Percentiles rank a stretch among this genome's conserved stretches.
These are phyloP conservation scores for Thyridium curvatum DNA, from an alignment of 2,329 filamentous ascomycete genomes.

Conservation along the genomic window DNA sequence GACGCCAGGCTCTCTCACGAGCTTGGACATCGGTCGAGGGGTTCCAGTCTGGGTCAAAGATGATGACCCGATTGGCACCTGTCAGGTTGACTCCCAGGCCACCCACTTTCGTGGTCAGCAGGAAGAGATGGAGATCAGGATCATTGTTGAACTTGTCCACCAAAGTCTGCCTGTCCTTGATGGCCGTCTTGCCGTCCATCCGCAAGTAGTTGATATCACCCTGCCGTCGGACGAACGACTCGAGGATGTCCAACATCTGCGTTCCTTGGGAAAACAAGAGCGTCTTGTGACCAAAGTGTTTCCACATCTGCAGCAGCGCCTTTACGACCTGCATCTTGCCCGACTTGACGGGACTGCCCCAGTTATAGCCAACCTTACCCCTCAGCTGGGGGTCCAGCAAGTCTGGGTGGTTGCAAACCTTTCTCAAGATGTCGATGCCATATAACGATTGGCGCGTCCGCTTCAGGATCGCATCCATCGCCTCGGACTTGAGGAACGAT, in stretches of 20 bases:
- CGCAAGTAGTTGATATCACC: constrained; percentile 69
- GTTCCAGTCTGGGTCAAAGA: constrained; percentile 98
- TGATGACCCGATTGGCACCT: constrained; percentile 91
- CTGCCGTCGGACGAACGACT: constrained; percentile 67
- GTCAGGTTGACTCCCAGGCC: constrained; percentile 92
- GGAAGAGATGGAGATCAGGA: constrained; percentile 74
- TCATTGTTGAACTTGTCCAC: constrained; percentile 91
- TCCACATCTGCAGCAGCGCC: constrained; percentile 82
- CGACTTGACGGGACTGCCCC: constrained; percentile 72
- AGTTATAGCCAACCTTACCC: constrained; percentile 59
- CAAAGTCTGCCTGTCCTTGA: constrained; percentile 80
- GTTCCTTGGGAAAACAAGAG: constrained; percentile 88
- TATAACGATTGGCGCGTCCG: constrained; percentile 74
- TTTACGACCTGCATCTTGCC: constrained; percentile 96
- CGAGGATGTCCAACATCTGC: constrained; percentile 92
- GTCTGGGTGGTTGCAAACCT: constrained; percentile 97
- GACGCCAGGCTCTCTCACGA: constrained; percentile 87
- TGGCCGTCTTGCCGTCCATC: constrained; percentile 90
- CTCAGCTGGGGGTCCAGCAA: constrained; percentile 58
- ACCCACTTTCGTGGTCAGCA: constrained; percentile 92
- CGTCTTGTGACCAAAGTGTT: constrained; percentile 83
- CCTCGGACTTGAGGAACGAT: constrained; percentile 72
- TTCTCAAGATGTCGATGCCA: constrained; percentile 86
- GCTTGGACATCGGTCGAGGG: constrained; percentile 95
- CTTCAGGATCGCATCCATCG: constrained; percentile 76